Evolutionary conservation across 805 yeast genomes (phyloP).

Genomic region (Lipomyces chichibuensis): DNA sequence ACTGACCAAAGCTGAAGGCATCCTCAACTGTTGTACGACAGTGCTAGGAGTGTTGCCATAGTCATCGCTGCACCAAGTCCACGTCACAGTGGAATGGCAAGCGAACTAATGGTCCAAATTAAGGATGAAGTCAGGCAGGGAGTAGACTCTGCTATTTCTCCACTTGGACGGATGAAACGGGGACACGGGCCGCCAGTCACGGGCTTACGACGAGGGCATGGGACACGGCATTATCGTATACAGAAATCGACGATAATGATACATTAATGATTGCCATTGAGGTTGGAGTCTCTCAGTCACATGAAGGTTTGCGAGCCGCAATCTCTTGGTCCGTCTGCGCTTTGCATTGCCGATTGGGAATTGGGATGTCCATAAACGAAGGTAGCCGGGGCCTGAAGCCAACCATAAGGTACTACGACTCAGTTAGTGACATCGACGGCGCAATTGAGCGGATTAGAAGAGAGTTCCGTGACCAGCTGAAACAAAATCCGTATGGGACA

Average conservation of each 20-base stretch:
- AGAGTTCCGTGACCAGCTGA: background rate
- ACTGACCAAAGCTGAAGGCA: background rate
- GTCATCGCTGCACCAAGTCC: background rate
- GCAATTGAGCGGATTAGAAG: background rate
- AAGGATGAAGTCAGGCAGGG: background rate
- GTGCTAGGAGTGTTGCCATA: background rate
- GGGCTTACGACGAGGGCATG: background rate
- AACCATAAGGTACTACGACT: background rate
- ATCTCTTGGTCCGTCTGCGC: conserved; percentile 2
- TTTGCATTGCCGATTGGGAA: conserved; percentile 1
- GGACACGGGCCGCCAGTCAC: background rate
- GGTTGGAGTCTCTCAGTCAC: conserved; percentile 1
- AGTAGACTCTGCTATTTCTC: background rate
- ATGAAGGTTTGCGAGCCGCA: background rate
- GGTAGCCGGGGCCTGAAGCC: background rate
- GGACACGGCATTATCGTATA: background rate
- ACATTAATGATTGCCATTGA: background rate
- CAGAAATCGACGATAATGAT: background rate
- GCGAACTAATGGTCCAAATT: background rate
- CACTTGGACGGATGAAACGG: background rate
- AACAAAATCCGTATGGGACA: conserved; percentile 1
- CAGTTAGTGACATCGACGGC: background rate
- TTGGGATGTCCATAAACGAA: background rate
- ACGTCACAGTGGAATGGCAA: background rate
- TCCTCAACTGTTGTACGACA: conserved; percentile 4